Percentiles rank a stretch among this genome's conserved stretches.
Evolutionary conservation across 148 eudicot genomes (phyloP).

Genomic region (Nyssa sinensis): DNA sequence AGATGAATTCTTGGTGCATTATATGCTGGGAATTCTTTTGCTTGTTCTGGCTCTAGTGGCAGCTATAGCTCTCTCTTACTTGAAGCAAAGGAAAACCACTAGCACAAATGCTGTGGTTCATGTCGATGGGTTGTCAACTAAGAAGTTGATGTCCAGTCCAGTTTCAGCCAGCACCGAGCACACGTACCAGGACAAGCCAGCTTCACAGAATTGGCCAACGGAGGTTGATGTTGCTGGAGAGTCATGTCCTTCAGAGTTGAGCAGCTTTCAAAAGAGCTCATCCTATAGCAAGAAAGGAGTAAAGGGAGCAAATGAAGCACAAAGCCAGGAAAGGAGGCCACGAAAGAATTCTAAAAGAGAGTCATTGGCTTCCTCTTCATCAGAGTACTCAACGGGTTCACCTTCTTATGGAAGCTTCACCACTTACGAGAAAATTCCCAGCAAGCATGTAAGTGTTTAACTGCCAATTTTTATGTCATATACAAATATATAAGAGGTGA

Average conservation of each 20-base stretch:
- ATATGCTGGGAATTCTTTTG: slow-evolving; percentile 15
- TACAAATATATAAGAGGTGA: too few species aligned
- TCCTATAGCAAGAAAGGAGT: slow-evolving; percentile 32
- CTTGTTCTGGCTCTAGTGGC: slow-evolving; percentile 30
- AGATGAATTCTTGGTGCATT: background rate
- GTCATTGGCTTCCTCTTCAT: slow-evolving; percentile 81
- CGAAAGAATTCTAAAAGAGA: slow-evolving; percentile 58
- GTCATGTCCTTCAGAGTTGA: slow-evolving; percentile 70
- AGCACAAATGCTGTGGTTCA: slow-evolving; percentile 5
- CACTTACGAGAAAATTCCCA: slow-evolving; percentile 60
- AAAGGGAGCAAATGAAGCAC: slow-evolving; percentile 42
- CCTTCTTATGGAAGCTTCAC: slow-evolving; percentile 97
- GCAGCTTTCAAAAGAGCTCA: slow-evolving; percentile 52
- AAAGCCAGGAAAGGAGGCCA: slow-evolving; percentile 50
- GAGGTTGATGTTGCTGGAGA: slow-evolving; percentile 53
- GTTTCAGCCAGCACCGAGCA: slow-evolving; percentile 7
- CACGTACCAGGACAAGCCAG: slow-evolving; percentile 8
- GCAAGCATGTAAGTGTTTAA: slow-evolving; percentile 50
- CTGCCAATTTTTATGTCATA: background rate
- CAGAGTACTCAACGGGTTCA: slow-evolving; percentile 52
- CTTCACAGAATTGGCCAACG: slow-evolving; percentile 27
- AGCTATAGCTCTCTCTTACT: slow-evolving; percentile 22
- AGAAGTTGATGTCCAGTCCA: slow-evolving; percentile 11
- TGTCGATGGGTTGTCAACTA: slow-evolving; percentile 8
- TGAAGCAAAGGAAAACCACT: slow-evolving; percentile 19